Evolutionary conservation across 495 filamentous ascomycete species (phyloP).

Genomic region (Penicillium verhagenii): DNA sequence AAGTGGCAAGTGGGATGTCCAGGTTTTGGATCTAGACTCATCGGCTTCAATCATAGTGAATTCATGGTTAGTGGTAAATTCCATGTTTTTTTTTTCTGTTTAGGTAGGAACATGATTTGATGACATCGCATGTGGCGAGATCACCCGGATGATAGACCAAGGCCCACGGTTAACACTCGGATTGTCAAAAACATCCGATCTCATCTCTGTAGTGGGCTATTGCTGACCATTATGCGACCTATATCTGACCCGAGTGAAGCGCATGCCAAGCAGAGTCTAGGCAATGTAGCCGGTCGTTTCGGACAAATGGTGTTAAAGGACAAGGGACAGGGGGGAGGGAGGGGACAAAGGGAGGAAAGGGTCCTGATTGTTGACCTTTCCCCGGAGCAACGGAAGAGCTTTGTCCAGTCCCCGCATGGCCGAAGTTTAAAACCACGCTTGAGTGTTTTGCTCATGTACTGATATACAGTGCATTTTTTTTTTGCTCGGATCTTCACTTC

Average conservation of each 20-base stretch:
- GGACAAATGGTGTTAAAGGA: slow-evolving; percentile 20
- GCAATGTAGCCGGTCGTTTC: slow-evolving; percentile 6
- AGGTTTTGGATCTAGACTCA: neutral
- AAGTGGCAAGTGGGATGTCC: neutral
- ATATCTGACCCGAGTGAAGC: neutral
- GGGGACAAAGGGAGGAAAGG: neutral
- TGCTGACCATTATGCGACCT: neutral
- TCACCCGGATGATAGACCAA: neutral
- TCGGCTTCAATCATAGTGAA: neutral
- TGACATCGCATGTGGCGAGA: neutral
- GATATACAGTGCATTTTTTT: too few relatives aligned
- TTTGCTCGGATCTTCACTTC: neutral
- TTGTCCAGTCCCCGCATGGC: slow-evolving; percentile 37
- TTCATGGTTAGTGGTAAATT: neutral
- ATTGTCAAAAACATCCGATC: neutral
- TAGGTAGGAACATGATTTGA: neutral
- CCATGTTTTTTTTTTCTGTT: neutral
- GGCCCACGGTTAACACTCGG: neutral
- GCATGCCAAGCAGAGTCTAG: neutral
- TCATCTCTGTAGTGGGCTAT: neutral
- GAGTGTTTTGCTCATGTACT: slow-evolving; percentile 9
- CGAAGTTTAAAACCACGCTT: slow-evolving; percentile 22
- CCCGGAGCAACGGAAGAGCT: slow-evolving; percentile 47
- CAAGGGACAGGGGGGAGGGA: neutral
- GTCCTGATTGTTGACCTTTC: slow-evolving; percentile 19